phyloP scores from a whole-genome alignment of 345 rosid genomes.

The Populus simonii region DNA sequence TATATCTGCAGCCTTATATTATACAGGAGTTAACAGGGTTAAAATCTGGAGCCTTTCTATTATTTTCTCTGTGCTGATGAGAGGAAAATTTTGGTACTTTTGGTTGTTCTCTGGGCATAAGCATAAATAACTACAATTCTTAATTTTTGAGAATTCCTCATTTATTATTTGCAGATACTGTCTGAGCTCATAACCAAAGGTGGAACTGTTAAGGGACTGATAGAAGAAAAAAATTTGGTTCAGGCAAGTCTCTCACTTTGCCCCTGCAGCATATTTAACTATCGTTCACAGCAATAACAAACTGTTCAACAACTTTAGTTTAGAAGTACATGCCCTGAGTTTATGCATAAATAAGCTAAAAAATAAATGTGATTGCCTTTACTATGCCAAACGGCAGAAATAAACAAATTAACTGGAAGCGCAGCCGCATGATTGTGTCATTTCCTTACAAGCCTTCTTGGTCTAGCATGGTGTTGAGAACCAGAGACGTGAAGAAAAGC shows the following conservation, averaged over 20 bases:
- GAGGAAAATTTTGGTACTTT: background rate
- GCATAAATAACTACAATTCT: background rate
- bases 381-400: background rate
- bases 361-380: background rate
- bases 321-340: background rate
- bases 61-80: background rate
- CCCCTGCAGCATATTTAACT: slow-evolving; percentile 2
- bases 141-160: background rate
- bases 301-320: background rate
- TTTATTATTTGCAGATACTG: slow-evolving; percentile 49
- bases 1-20: background rate
- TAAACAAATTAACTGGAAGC: background rate
- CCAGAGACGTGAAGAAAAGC: background rate
- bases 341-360: background rate
- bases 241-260: slow-evolving; percentile 60
- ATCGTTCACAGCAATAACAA: background rate
- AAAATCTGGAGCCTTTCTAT: background rate
- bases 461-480: background rate
- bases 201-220: slow-evolving; percentile 84
- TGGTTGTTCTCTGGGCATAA: background rate
- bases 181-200: slow-evolving; percentile 87
- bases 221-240: slow-evolving; percentile 76
- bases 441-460: background rate
- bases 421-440: background rate
- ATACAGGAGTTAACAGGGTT: background rate